phyloP scores from a whole-genome alignment of 345 rosid genomes.

The Angophora floribunda region DNA sequence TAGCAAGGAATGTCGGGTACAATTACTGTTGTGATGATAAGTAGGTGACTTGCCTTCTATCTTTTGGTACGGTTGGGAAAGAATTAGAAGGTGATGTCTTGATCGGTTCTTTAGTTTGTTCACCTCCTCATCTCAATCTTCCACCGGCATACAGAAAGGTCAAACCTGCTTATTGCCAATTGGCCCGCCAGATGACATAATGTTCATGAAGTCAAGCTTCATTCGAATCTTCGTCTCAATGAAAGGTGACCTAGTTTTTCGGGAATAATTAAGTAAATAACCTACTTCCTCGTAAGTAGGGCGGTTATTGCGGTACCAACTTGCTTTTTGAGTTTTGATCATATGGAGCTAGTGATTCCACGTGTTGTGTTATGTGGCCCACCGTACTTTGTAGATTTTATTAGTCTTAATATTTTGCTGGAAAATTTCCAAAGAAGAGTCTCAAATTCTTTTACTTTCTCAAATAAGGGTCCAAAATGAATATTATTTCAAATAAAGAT shows the following conservation, averaged over 20 bases:
- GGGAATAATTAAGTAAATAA: neutral
- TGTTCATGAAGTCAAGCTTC: neutral
- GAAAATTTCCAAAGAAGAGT: too few species aligned
- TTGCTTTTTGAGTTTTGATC: neutral
- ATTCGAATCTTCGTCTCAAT: neutral
- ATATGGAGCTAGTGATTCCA: neutral
- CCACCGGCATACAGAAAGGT: neutral
- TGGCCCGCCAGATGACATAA: neutral
- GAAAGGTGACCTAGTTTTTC: neutral
- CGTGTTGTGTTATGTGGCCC: neutral
- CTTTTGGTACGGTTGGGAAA: neutral
- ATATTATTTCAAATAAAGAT: too few species aligned
- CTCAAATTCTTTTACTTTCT: too few species aligned
- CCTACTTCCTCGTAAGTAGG: neutral
- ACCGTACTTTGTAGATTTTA: neutral
- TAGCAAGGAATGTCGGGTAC: neutral
- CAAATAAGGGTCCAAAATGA: too few species aligned
- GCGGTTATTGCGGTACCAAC: neutral
- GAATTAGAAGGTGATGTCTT: neutral
- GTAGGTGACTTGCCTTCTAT: neutral
- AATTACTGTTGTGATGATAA: neutral
- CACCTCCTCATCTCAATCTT: neutral
- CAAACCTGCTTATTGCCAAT: neutral
- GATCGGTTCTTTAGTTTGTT: neutral
- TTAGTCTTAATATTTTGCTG: neutral